phyloP scores from a whole-genome alignment of 495 filamentous ascomycete species.

The Penicillium cinerascens region DNA sequence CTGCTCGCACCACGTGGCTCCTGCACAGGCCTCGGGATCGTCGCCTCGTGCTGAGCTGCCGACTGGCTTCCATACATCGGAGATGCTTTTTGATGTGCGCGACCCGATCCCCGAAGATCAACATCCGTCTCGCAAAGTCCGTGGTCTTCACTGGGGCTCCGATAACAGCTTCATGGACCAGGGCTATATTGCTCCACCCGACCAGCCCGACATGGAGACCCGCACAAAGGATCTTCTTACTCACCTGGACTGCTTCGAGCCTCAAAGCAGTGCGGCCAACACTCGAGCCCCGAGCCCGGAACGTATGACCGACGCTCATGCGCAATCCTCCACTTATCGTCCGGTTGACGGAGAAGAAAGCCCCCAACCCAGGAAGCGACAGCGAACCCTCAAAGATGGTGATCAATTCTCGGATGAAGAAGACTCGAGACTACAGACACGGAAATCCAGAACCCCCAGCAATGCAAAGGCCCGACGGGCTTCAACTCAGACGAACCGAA shows the following conservation, averaged over 20 bases:
- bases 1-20: slow-evolving; percentile 17
- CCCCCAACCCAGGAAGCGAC: slow-evolving; percentile 33
- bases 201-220: slow-evolving; percentile 54
- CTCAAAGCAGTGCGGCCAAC: slow-evolving; percentile 51
- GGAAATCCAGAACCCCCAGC: slow-evolving; percentile 46
- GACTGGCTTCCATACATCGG: slow-evolving; percentile 39
- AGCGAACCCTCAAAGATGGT: slow-evolving; percentile 34
- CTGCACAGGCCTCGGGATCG: slow-evolving; percentile 10
- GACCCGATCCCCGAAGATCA: slow-evolving; percentile 40
- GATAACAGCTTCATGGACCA: slow-evolving; percentile 59
- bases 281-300: slow-evolving; percentile 59
- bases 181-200: slow-evolving; percentile 52
- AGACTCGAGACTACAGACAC: slow-evolving; percentile 37
- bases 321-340: slow-evolving; percentile 6
- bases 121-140: slow-evolving; percentile 36
- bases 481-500: slow-evolving; percentile 33
- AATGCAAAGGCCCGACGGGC: slow-evolving; percentile 27
- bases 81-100: slow-evolving; percentile 45
- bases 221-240: slow-evolving; percentile 51
- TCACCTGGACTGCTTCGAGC: slow-evolving; percentile 52
- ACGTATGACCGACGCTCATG: slow-evolving; percentile 17
- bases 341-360: slow-evolving; percentile 21
- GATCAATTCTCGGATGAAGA: slow-evolving; percentile 41
- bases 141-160: slow-evolving; percentile 60
- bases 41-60: slow-evolving; percentile 25